Percentiles rank a stretch among this genome's conserved stretches.
These are phyloP conservation scores for Russula brevipes DNA, from an alignment of 768 basidiomycete genomes.

Conservation along the genomic window DNA sequence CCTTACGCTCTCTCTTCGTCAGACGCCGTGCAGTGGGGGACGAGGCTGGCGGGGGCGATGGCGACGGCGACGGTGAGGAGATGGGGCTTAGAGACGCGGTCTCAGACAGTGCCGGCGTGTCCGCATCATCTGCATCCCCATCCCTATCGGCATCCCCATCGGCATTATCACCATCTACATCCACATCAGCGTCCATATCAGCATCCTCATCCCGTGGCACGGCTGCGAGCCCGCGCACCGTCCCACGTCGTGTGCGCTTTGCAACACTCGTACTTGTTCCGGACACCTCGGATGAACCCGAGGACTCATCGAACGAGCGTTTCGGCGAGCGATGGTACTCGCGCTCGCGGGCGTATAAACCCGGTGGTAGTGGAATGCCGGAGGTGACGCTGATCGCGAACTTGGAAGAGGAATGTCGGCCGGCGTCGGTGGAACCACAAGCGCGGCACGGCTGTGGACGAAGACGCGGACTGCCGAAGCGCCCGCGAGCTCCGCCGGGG, in stretches of 20 bases:
- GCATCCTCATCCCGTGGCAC: slow-evolving; percentile 24
- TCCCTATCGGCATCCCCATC: slow-evolving; percentile 31
- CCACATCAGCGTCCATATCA: slow-evolving; percentile 31
- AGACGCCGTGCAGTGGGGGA: slow-evolving; percentile 37
- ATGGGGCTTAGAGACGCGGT: slow-evolving; percentile 30
- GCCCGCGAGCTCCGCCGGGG: slow-evolving; percentile 17
- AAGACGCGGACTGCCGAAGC: slow-evolving; percentile 7
- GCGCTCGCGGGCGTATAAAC: slow-evolving; percentile 29
- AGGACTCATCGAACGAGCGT: slow-evolving; percentile 55
- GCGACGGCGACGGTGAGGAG: slow-evolving; percentile 32
- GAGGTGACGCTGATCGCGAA: slow-evolving; percentile 36
- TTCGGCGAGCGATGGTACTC: slow-evolving; percentile 49
- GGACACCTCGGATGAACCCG: slow-evolving; percentile 36
- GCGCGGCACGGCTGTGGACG: slow-evolving; percentile 8
- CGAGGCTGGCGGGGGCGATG: slow-evolving; percentile 28
- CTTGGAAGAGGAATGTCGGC: slow-evolving; percentile 36
- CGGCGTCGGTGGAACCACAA: slow-evolving; percentile 28
- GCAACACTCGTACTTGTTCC: slow-evolving; percentile 29
- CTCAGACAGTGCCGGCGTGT: slow-evolving; percentile 43
- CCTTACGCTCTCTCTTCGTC: slow-evolving; percentile 64
- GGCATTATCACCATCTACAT: slow-evolving; percentile 29
- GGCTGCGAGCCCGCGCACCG: slow-evolving; percentile 8
- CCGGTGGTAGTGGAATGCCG: slow-evolving; percentile 29
- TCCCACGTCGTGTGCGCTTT: slow-evolving; percentile 30
- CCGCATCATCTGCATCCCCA: slow-evolving; percentile 27